Base-by-base conservation (phyloP, 1,284 basidiomycete species). In the Inonotus obliquus region DNA sequence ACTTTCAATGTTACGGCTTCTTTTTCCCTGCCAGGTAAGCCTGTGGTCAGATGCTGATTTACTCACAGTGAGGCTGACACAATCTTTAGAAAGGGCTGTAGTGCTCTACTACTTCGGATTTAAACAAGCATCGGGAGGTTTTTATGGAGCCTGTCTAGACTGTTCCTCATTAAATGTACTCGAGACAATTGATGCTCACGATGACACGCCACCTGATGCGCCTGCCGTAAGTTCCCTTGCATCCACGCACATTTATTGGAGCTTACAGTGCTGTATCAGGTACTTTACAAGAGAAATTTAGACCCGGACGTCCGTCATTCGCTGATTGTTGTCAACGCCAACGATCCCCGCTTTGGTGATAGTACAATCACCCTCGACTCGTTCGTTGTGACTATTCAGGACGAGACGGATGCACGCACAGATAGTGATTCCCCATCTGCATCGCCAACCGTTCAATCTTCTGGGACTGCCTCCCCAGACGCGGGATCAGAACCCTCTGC, bases 91-190 rank as follows among this genome's bases (percentile, higher is more conserved):
- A 6, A 63, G 57, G 29, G 53, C 59, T 35, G 62, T 63, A 49
- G 62, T 59, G 44, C 7, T 63, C 44, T 61, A 63, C 52, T 63
- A 61, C 57, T 27, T 56, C 53, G 62, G 59, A 17, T 60, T 53
- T 17, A 32, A 60, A 41, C 62, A 60, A 48, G 9, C 58, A n/a
- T 53, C 57, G 27, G 62, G 62, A 2, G 53, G 53, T 27, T 45
- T 63, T n/a, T 63, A 57, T 45, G 62, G 48, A 23, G 59, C 55
- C 23, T 63, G 62, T 44, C 37, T 63, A 48, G 59, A 63, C 38
- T 63, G 62, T 49, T 23, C 19, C 37, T 27, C 59, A 23, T 23
- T 19, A 38, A 38, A 4, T 19, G 44, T 54, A 2, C 25, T 59
- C 29, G 53, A 56, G 29, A 38, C 39, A 9, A 38, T 63, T 35